Evolutionary conservation across 129 eudicot genomes (phyloP), one percentile per base, ranked within the genome.

Genomic region (Pulicaria dysenterica): DNA sequence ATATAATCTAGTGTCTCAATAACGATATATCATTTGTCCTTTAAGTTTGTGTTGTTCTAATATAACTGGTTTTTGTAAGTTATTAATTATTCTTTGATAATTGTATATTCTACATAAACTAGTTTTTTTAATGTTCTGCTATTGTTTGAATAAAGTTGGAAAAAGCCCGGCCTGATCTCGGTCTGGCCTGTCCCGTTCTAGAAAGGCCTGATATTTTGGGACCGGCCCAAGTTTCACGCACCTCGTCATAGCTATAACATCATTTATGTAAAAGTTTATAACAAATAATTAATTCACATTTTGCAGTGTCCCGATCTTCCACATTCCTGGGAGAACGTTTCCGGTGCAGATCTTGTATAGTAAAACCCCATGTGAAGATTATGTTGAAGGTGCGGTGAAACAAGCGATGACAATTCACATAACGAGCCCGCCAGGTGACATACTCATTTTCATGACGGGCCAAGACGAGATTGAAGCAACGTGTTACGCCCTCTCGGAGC

Each of bases 361-460:
- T 44, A 88, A 88, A 75, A 85, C 84, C 45, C 90, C 94, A 16
- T 85, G 90, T 67, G 94, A 88, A 77, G 94, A 88, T 77, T 88
- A 88, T 11, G 90, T 88, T 7, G 94, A 88, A 83, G 94, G 82
- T 43, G 94, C 94, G 13, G 90, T 82, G 42, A 88, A 85, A 49
- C 90, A 88, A 76, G 94, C 90, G 5, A 85, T 88, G 90, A 80
- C 90, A n/a, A 88, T 88, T 61, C 94, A 88, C 84, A 82, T 85
- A 36, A 82, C 87, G 5, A 80, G 89, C 38, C 84, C 84, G 19
- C 88, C 90, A 8, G 94, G 94, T 13, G 94, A 85, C 83, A 88
- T 88, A 73, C 88, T 88, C 39, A 85, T 88, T 8, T 88, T 88
- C 72, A 85, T 88, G 90, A 88, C 94, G 0, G 94, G 94, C 37